Percentiles rank a stretch among this genome's conserved stretches.
phyloP scores from a whole-genome alignment of 768 basidiomycete species.

The Termitomyces sp. region DNA sequence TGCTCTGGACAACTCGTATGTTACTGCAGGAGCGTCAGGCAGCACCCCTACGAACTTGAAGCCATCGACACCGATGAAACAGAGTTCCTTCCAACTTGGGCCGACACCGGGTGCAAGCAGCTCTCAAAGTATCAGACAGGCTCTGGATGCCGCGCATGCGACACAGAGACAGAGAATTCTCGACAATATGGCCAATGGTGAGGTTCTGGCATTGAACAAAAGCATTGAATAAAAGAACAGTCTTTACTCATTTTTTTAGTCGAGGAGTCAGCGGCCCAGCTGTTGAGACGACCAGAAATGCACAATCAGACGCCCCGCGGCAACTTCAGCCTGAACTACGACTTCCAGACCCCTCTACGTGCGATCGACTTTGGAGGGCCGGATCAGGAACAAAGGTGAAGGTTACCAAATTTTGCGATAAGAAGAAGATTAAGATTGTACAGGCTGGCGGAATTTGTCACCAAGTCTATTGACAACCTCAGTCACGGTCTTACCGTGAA shows the following conservation, averaged over 20 bases:
- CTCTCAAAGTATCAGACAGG: conserved; percentile 2
- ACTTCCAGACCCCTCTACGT: conserved; percentile 45
- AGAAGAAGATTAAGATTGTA: background rate
- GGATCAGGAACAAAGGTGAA: conserved; percentile 53
- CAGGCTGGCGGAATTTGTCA: conserved; percentile 65
- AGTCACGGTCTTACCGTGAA: conserved; percentile 52
- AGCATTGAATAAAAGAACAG: background rate
- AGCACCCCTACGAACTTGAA: conserved; percentile 1
- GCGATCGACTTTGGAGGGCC: conserved; percentile 56
- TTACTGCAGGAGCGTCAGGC: conserved; percentile 9
- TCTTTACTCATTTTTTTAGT: background rate
- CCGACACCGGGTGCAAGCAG: background rate
- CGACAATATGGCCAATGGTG: conserved; percentile 7
- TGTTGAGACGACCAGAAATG: background rate
- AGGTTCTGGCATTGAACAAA: background rate
- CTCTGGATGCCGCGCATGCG: conserved; percentile 2
- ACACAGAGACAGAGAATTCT: conserved; percentile 2
- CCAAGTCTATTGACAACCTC: conserved; percentile 55
- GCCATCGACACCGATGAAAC: background rate
- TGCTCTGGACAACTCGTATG: conserved; percentile 29
- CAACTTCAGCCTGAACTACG: conserved; percentile 49
- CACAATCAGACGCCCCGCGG: conserved; percentile 15
- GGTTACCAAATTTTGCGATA: background rate
- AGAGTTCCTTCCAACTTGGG: background rate
- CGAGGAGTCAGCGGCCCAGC: background rate